Evolutionary conservation across 2,329 filamentous ascomycete species (phyloP).

Genomic region (Hypoxylon sp.): DNA sequence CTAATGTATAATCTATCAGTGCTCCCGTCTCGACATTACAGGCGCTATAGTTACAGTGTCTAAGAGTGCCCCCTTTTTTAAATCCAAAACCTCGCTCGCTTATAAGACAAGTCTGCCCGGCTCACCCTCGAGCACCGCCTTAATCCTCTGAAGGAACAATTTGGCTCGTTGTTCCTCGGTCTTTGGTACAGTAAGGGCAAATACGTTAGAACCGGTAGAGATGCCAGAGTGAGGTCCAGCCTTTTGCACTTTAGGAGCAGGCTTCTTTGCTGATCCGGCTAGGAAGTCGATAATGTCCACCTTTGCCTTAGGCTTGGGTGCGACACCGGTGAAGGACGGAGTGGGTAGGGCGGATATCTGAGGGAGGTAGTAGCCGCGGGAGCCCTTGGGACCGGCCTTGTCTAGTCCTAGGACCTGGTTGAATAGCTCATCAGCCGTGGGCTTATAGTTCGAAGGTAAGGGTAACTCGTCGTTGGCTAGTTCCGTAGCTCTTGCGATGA

Average conservation of each 20-base stretch:
- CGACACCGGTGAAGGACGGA: slow-evolving; percentile 53
- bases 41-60: slow-evolving; percentile 43
- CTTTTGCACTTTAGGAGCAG: slow-evolving; percentile 48
- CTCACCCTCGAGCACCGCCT: slow-evolving; percentile 83
- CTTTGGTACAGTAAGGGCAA: slow-evolving; percentile 82
- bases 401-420: slow-evolving; percentile 84
- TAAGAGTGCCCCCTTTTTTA: slow-evolving; percentile 10
- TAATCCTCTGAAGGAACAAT: slow-evolving; percentile 87
- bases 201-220: slow-evolving; percentile 75
- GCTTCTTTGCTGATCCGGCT: slow-evolving; percentile 56
- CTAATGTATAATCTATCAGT: slow-evolving; percentile 43
- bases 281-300: slow-evolving; percentile 88
- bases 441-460: slow-evolving; percentile 69
- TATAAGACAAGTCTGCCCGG: slow-evolving; percentile 78
- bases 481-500: slow-evolving; percentile 85
- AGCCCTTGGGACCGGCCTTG: slow-evolving; percentile 61
- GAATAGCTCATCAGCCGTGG: slow-evolving; percentile 85
- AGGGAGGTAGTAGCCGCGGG: slow-evolving; percentile 75
- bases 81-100: slow-evolving; percentile 37
- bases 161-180: slow-evolving; percentile 84
- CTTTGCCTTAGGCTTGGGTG: slow-evolving; percentile 59
- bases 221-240: slow-evolving; percentile 58
- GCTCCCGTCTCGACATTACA: slow-evolving; percentile 36
- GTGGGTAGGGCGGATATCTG: slow-evolving; percentile 73
- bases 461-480: slow-evolving; percentile 91